These are phyloP conservation scores for Xylaria sp. DNA, from an alignment of 2,329 filamentous ascomycete genomes.

Conservation along the genomic window DNA sequence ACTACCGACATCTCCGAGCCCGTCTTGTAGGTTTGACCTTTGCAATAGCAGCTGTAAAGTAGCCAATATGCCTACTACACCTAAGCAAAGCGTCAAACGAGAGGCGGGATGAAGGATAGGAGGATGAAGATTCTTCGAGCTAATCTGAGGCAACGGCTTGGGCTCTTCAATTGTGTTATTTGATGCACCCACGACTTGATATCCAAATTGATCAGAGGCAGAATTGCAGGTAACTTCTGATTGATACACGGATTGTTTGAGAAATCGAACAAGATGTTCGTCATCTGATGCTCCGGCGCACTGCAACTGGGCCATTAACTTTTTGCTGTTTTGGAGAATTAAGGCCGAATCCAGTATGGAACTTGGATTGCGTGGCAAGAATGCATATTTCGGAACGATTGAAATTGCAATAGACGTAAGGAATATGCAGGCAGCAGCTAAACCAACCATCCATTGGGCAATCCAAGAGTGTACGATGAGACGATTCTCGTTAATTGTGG, in stretches of 20 bases:
- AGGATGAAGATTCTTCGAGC: not conserved
- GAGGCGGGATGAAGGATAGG: not conserved
- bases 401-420: not conserved
- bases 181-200: not conserved
- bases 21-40: not conserved
- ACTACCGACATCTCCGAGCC: not conserved
- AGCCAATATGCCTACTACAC: not conserved
- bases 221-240: not conserved
- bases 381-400: not conserved
- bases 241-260: not conserved
- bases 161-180: not conserved
- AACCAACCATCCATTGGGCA: not conserved
- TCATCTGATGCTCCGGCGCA: slow-evolving; percentile 1
- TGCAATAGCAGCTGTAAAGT: not conserved
- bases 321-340: not conserved
- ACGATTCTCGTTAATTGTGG: not conserved
- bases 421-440: not conserved
- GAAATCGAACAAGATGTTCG: not conserved
- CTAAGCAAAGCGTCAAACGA: not conserved
- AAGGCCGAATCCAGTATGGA: not conserved
- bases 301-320: not conserved
- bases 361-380: not conserved
- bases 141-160: not conserved
- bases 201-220: not conserved
- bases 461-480: not conserved